phyloP scores from a whole-genome alignment of 371 early-diverging fungal genomes.

The Gilbertella persicaria region DNA sequence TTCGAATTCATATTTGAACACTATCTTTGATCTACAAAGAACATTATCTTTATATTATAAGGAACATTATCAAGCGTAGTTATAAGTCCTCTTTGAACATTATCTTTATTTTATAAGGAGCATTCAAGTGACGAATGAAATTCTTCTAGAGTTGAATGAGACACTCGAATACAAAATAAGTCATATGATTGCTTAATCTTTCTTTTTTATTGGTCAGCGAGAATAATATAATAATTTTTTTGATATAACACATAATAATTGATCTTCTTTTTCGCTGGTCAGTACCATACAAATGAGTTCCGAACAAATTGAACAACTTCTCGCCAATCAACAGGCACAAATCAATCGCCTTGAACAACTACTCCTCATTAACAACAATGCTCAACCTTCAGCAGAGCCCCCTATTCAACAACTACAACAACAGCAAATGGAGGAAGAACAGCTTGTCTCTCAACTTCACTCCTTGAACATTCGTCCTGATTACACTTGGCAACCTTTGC shows the following conservation, averaged over 20 bases:
- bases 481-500: constrained; percentile 4
- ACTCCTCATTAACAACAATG: not conserved
- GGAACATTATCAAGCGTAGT: too few species aligned
- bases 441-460: not conserved
- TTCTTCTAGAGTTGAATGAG: constrained; percentile 1
- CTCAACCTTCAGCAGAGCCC: constrained; percentile 10
- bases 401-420: not conserved
- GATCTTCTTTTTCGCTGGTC: constrained; percentile 16
- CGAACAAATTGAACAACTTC: not conserved
- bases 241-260: constrained; percentile 1
- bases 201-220: constrained; percentile 5
- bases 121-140: constrained; percentile 1
- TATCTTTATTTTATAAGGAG: too few species aligned
- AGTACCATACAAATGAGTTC: constrained; percentile 6
- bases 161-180: constrained; percentile 9
- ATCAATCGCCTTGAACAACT: not conserved
- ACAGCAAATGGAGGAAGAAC: not conserved
- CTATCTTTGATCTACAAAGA: too few species aligned
- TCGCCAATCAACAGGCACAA: constrained; percentile 1
- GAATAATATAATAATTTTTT: not conserved
- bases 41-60: too few species aligned
- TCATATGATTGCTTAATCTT: constrained; percentile 11
- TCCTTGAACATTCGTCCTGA: constrained; percentile 1
- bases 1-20: too few species aligned
- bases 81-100: too few species aligned